Conservation (phyloP, 495 filamentous ascomycete species). For the Penicillium atrosanguineum region DNA sequence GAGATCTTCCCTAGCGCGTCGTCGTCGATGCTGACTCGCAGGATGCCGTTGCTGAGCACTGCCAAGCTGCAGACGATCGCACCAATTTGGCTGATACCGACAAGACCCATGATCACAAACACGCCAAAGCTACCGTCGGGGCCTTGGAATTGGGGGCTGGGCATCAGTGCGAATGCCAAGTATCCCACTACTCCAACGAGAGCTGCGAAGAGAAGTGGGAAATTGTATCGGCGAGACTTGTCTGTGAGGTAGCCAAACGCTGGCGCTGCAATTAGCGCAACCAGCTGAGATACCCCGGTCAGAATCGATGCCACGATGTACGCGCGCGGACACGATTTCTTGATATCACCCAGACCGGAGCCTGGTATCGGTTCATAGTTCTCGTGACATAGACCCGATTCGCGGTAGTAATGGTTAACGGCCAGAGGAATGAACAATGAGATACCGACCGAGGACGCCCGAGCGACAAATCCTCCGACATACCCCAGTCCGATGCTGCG, state of each 20-base stretch:
- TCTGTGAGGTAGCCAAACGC: slow-evolving; percentile 79
- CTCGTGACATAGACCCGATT: slow-evolving; percentile 71
- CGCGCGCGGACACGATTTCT: slow-evolving; percentile 74
- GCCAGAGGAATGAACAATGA: slow-evolving; percentile 91
- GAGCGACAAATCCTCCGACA: slow-evolving; percentile 89
- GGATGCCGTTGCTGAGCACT: slow-evolving; percentile 74
- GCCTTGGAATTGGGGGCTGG: slow-evolving; percentile 64
- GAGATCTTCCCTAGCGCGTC: slow-evolving; percentile 26
- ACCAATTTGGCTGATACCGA: slow-evolving; percentile 91
- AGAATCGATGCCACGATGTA: slow-evolving; percentile 82
- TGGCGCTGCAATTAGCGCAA: slow-evolving; percentile 81
- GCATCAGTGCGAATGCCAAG: slow-evolving; percentile 62
- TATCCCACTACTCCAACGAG: slow-evolving; percentile 74
- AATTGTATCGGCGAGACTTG: slow-evolving; percentile 58
- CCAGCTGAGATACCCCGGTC: slow-evolving; percentile 82
- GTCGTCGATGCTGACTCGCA: slow-evolving; percentile 45
- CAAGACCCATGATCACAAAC: slow-evolving; percentile 71
- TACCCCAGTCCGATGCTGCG: slow-evolving; percentile 81
- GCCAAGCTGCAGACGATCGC: slow-evolving; percentile 91
- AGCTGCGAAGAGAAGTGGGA: slow-evolving; percentile 70
- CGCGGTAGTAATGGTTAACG: slow-evolving; percentile 84
- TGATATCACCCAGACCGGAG: slow-evolving; percentile 59
- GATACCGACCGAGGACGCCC: slow-evolving; percentile 93
- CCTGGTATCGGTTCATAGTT: slow-evolving; percentile 52
- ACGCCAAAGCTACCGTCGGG: slow-evolving; percentile 59